These are phyloP conservation scores for Ophiocordyceps camponoti-saundersi DNA, from an alignment of 2,329 filamentous ascomycete genomes.

Conservation along the genomic window DNA sequence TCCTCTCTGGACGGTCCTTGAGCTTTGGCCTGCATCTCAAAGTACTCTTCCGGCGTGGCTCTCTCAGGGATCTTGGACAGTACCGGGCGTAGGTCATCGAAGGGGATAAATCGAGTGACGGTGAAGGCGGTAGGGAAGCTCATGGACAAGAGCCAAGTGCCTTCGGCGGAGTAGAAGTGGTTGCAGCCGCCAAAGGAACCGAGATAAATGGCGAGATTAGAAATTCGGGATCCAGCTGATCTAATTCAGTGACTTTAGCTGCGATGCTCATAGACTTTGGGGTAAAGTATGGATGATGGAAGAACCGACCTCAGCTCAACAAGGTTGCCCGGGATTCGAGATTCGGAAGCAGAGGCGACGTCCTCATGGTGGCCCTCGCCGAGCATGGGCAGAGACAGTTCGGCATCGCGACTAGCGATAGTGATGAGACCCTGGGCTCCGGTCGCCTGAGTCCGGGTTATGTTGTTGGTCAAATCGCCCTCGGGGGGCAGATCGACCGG, in stretches of 20 bases:
- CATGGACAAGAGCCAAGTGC: constrained; percentile 28
- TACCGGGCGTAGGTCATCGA: constrained; percentile 22
- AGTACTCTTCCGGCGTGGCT: constrained; percentile 12
- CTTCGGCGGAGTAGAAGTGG: constrained; percentile 36
- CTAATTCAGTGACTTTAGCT: constrained; percentile 2
- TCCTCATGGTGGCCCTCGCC: constrained; percentile 10
- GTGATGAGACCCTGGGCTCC: constrained; percentile 13
- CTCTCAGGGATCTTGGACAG: constrained; percentile 13
- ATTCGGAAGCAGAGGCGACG: constrained; percentile 9
- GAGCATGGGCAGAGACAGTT: background rate
- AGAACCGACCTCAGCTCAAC: constrained; percentile 25
- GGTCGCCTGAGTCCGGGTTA: constrained; percentile 16
- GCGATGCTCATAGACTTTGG: background rate
- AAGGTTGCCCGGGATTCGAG: constrained; percentile 27
- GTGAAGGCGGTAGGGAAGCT: constrained; percentile 29
- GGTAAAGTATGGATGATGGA: background rate
- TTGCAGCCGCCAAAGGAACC: constrained; percentile 31
- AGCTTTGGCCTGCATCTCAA: constrained; percentile 13
- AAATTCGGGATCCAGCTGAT: constrained; percentile 21
- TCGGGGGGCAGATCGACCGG: constrained; percentile 10
- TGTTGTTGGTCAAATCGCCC: constrained; percentile 12
- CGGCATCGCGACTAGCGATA: background rate
- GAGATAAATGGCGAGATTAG: constrained; percentile 34
- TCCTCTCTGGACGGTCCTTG: constrained; percentile 26
- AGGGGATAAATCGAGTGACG: constrained; percentile 26